Percentiles rank a stretch among this genome's conserved stretches.
Conservation (phyloP, 768 basidiomycete species). For the Lactarius akahatsu region DNA sequence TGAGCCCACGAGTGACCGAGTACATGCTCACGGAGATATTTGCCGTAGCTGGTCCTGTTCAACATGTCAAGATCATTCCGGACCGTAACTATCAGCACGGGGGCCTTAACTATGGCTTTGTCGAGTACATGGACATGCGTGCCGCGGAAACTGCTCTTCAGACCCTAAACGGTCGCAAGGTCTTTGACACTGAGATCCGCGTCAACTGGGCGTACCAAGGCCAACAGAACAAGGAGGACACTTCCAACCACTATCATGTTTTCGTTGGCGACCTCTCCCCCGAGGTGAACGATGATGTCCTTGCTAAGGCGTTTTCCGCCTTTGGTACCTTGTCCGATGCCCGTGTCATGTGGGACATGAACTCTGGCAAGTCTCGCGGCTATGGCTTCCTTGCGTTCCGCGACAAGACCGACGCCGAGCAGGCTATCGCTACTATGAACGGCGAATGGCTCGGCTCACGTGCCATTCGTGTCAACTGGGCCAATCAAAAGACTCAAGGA, state of each 20-base stretch:
- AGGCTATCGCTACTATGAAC: constrained; percentile 99
- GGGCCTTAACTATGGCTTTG: constrained; percentile 98
- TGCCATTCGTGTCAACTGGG: constrained; percentile 99
- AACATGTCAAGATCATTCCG: constrained; percentile 99
- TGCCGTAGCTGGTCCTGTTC: constrained; percentile 94
- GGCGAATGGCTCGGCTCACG: constrained; percentile 98
- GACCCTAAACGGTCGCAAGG: constrained; percentile 98
- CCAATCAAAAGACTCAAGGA: constrained; percentile 97
- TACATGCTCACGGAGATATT: constrained; percentile 99
- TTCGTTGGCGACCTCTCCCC: constrained; percentile 99
- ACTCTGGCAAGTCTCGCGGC: constrained; percentile 96
- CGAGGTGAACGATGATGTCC: constrained; percentile 97
- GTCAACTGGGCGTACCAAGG: constrained; percentile 99
- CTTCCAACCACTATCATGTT: constrained; percentile 95
- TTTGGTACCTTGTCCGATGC: constrained; percentile 97
- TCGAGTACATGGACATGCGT: constrained; percentile 98
- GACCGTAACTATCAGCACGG: constrained; percentile 99
- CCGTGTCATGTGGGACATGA: constrained; percentile 99
- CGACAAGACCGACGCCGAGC: constrained; percentile 98
- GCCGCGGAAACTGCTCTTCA: constrained; percentile 98
- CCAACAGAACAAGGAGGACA: constrained; percentile 98
- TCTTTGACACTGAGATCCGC: constrained; percentile 98
- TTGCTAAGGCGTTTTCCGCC: constrained; percentile 94
- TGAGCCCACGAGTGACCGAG: constrained; percentile 96
- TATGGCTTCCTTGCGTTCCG: constrained; percentile 99